A percentile compares a stretch with the other conserved stretches of the same genome.
phyloP scores from a whole-genome alignment of 768 basidiomycete genomes.

The Mycena rosella region DNA sequence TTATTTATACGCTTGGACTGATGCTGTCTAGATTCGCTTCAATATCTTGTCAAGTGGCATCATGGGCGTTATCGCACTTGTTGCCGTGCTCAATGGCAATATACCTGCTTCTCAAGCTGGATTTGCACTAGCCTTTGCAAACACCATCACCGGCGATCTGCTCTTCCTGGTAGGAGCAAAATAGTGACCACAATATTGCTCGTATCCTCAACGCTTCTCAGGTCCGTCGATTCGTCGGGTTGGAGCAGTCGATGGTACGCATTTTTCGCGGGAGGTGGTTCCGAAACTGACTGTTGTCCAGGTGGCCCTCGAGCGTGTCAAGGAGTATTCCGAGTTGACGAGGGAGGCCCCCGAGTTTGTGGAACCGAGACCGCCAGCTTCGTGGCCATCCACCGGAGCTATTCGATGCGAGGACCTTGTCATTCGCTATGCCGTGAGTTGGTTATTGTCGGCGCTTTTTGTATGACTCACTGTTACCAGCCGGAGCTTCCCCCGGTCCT shows the following conservation, averaged over 20 bases:
- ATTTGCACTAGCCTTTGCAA: conserved; percentile 88
- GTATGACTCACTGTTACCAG: conserved; percentile 49
- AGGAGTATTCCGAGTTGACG: conserved; percentile 87
- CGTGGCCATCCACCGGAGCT: conserved; percentile 83
- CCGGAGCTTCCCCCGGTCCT: conserved; percentile 90
- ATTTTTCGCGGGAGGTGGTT: not conserved
- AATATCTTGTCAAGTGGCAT: conserved; percentile 81
- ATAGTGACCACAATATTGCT: not conserved
- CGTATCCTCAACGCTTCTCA: conserved; percentile 33
- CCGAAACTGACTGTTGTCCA: conserved; percentile 41
- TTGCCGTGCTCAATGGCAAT: conserved; percentile 74
- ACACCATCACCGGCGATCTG: conserved; percentile 79
- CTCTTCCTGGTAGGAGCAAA: conserved; percentile 67
- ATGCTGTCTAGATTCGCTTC: conserved; percentile 65
- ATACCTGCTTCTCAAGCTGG: conserved; percentile 88
- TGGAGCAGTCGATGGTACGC: conserved; percentile 92
- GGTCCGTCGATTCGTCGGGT: conserved; percentile 85
- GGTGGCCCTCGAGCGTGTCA: conserved; percentile 91
- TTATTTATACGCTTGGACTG: not conserved
- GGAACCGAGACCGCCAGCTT: conserved; percentile 83
- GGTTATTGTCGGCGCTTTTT: not conserved
- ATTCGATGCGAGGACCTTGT: conserved; percentile 81
- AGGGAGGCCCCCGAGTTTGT: conserved; percentile 87
- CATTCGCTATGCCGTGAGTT: conserved; percentile 81
- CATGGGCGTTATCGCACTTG: conserved; percentile 77